A percentile compares a stretch with the other conserved stretches of the same genome.
Evolutionary conservation across 2,329 filamentous ascomycete species (phyloP).

Genomic region (Sporothrix mexicana): DNA sequence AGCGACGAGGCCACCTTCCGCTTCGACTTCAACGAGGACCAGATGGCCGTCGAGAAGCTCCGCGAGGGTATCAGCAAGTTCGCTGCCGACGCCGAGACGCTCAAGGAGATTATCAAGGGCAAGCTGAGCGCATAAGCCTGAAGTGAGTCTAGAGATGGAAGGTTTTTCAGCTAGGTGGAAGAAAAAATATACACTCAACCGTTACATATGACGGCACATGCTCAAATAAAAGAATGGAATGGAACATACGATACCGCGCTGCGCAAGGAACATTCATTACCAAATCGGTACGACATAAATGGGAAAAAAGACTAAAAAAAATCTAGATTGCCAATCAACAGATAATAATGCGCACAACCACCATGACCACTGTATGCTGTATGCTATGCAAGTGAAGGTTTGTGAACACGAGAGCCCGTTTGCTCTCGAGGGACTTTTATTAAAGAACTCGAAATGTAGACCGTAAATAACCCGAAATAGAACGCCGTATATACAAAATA

Average conservation of each 20-base stretch:
- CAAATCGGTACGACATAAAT: background rate
- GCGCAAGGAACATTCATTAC: background rate
- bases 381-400: background rate
- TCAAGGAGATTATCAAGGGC: conserved; percentile 88
- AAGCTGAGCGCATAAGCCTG: conserved; percentile 65
- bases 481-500: conserved; percentile 22
- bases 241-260: background rate
- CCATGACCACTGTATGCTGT: background rate
- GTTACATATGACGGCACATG: conserved; percentile 10
- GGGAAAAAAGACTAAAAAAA: background rate
- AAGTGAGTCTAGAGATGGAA: background rate
- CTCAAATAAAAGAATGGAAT: conserved; percentile 18
- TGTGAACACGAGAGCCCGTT: background rate
- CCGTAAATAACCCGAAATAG: background rate
- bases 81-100: conserved; percentile 89
- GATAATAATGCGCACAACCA: background rate
- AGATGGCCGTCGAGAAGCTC: conserved; percentile 99
- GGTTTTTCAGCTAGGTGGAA: background rate
- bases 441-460: background rate
- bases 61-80: conserved; percentile 99
- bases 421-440: background rate
- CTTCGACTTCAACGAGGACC: conserved; percentile 99
- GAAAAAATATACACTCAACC: background rate
- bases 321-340: conserved; percentile 6
- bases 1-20: conserved; percentile 89